Conservation (phyloP, 2,329 filamentous ascomycete species). For the Colletotrichum spaethianum region DNA sequence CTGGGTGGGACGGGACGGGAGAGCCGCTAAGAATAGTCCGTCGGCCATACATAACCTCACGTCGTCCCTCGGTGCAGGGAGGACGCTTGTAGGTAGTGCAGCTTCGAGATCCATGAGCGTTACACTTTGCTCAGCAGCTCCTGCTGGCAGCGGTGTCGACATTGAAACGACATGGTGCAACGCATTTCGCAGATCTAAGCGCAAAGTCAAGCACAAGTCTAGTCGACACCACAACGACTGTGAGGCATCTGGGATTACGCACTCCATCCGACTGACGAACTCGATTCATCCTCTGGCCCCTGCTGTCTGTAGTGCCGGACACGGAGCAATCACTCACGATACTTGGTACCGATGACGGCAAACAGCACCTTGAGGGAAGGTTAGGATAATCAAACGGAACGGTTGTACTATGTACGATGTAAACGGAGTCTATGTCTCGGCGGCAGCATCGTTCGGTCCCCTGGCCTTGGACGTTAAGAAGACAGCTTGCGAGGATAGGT, state of each 20-base stretch:
- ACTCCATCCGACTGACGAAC: background rate
- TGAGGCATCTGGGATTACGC: background rate
- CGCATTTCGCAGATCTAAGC: conserved; percentile 20
- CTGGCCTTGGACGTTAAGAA: background rate
- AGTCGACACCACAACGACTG: background rate
- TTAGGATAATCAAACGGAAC: background rate
- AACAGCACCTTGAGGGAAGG: background rate
- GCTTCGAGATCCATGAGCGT: conserved; percentile 11
- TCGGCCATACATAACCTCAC: background rate
- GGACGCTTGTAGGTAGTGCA: conserved; percentile 16
- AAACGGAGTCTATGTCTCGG: background rate
- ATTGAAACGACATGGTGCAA: conserved; percentile 28
- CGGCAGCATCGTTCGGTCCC: background rate
- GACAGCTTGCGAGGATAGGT: background rate
- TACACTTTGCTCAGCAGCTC: conserved; percentile 8
- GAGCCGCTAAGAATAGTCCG: conserved; percentile 18
- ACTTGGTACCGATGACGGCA: background rate
- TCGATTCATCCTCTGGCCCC: background rate
- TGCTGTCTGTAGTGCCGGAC: background rate
- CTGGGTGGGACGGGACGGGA: background rate
- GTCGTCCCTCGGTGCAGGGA: conserved; percentile 6
- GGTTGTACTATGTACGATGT: too few relatives aligned
- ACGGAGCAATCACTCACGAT: background rate
- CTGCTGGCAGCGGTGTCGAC: background rate
- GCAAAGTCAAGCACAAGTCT: conserved; percentile 16